phyloP scores from a whole-genome alignment of 805 yeast genomes.

The Candida oleophila region DNA sequence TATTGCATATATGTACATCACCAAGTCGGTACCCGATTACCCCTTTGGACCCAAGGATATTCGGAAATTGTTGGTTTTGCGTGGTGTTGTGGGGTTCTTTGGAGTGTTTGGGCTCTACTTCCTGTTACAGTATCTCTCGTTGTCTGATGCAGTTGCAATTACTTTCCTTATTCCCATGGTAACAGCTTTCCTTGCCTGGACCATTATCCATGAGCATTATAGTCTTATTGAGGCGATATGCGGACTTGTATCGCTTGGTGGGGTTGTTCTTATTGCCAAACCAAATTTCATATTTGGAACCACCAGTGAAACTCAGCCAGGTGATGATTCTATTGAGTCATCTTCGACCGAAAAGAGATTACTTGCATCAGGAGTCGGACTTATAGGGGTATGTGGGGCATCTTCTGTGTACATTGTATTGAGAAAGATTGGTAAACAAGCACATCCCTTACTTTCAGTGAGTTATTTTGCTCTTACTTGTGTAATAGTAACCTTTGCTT shows the following conservation, averaged over 20 bases:
- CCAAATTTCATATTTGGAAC: conserved; percentile 70
- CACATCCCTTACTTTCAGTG: conserved; percentile 80
- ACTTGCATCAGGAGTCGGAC: conserved; percentile 61
- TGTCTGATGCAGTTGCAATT: conserved; percentile 80
- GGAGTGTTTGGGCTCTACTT: conserved; percentile 82
- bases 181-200: conserved; percentile 72
- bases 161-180: conserved; percentile 77
- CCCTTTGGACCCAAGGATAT: conserved; percentile 69
- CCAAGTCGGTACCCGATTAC: conserved; percentile 51
- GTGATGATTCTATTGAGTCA: conserved; percentile 46
- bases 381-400: conserved; percentile 69
- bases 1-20: conserved; percentile 50
- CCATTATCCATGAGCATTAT: conserved; percentile 63
- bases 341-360: conserved; percentile 53
- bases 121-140: conserved; percentile 67
- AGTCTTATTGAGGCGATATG: conserved; percentile 67
- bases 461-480: conserved; percentile 70
- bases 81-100: conserved; percentile 75
- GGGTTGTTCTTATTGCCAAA: conserved; percentile 79
- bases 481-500: conserved; percentile 51
- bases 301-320: conserved; percentile 25
- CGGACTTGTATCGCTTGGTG: conserved; percentile 63
- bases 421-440: conserved; percentile 71
- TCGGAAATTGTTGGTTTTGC: conserved; percentile 50
- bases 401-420: conserved; percentile 68